Percentiles rank a stretch among this genome's conserved stretches.
These are phyloP conservation scores for Kodamaea suecica DNA, from an alignment of 1,139 yeast species.

Conservation along the genomic window DNA sequence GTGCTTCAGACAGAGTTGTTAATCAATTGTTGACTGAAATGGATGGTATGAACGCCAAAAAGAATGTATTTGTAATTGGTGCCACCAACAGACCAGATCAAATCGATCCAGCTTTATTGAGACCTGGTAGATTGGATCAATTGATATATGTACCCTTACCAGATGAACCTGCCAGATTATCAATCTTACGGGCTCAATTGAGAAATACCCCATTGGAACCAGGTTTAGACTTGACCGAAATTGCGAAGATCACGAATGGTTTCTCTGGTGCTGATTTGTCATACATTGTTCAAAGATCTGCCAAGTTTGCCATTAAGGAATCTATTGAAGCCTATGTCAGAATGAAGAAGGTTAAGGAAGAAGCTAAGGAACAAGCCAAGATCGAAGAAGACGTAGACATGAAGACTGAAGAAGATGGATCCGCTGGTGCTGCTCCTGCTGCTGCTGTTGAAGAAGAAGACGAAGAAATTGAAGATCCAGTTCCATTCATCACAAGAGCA, in stretches of 20 bases:
- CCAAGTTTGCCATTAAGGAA: constrained; percentile 97
- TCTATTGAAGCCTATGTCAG: constrained; percentile 82
- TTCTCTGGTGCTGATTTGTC: constrained; percentile 99
- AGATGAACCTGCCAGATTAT: constrained; percentile 88
- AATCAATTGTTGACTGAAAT: constrained; percentile 97
- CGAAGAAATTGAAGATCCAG: constrained; percentile 69
- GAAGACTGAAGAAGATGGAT: constrained; percentile 37
- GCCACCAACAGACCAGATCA: constrained; percentile 99
- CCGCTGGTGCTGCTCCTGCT: constrained; percentile 13
- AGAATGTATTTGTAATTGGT: constrained; percentile 97
- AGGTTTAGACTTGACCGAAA: constrained; percentile 81
- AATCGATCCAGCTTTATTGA: constrained; percentile 95
- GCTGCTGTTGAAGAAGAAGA: constrained; percentile 50
- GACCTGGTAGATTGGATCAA: constrained; percentile 99
- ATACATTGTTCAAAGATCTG: constrained; percentile 96
- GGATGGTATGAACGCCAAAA: constrained; percentile 99
- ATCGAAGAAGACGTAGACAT: constrained; percentile 65
- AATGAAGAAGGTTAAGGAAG: constrained; percentile 49
- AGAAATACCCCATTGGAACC: constrained; percentile 99
- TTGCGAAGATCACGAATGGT: constrained; percentile 91
- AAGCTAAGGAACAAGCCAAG: constrained; percentile 8
- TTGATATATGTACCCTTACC: constrained; percentile 98
- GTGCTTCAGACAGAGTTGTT: constrained; percentile 97
- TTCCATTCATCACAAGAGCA: constrained; percentile 88
- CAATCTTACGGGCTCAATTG: constrained; percentile 91